Percentiles rank a stretch among this genome's conserved stretches.
phyloP scores from a whole-genome alignment of 257 asterid genomes.

The Sherardia arvensis region DNA sequence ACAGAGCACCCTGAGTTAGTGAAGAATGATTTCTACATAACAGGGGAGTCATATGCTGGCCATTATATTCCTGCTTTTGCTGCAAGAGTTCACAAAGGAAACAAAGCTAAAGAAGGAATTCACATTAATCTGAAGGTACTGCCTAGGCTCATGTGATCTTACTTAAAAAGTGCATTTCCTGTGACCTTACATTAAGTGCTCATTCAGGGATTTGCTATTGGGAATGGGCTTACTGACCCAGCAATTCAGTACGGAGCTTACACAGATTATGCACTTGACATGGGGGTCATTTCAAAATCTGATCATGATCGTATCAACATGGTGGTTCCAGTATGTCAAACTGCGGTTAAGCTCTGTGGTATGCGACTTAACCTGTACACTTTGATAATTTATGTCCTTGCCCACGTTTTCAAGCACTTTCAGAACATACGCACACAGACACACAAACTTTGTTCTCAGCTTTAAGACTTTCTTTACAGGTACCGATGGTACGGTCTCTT shows the following conservation, averaged over 20 bases:
- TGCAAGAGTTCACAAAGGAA: constrained; percentile 75
- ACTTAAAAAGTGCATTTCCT: neutral
- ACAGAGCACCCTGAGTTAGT: constrained; percentile 77
- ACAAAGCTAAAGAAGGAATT: constrained; percentile 74
- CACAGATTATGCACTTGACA: constrained; percentile 83
- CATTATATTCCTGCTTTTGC: constrained; percentile 96
- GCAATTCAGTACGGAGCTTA: constrained; percentile 84
- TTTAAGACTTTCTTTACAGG: constrained; percentile 38
- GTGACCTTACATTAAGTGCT: constrained; percentile 19
- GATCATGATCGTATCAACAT: constrained; percentile 67
- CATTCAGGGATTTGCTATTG: constrained; percentile 84
- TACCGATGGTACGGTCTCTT: constrained; percentile 71
- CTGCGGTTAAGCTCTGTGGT: constrained; percentile 85
- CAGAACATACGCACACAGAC: too few species aligned
- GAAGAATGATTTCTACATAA: constrained; percentile 72
- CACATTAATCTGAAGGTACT: constrained; percentile 79
- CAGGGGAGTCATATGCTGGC: constrained; percentile 97
- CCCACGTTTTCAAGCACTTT: neutral
- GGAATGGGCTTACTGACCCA: constrained; percentile 95
- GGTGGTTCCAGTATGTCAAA: constrained; percentile 75
- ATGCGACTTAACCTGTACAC: constrained; percentile 1
- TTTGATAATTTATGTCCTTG: neutral
- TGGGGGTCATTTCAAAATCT: constrained; percentile 60
- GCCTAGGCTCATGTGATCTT: constrained; percentile 3
- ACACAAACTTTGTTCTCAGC: constrained; percentile 9